Evolutionary conservation across 2,329 filamentous ascomycete genomes (phyloP), one percentile per base, ranked within the genome.

Genomic region (Samsoniella hepiali): DNA sequence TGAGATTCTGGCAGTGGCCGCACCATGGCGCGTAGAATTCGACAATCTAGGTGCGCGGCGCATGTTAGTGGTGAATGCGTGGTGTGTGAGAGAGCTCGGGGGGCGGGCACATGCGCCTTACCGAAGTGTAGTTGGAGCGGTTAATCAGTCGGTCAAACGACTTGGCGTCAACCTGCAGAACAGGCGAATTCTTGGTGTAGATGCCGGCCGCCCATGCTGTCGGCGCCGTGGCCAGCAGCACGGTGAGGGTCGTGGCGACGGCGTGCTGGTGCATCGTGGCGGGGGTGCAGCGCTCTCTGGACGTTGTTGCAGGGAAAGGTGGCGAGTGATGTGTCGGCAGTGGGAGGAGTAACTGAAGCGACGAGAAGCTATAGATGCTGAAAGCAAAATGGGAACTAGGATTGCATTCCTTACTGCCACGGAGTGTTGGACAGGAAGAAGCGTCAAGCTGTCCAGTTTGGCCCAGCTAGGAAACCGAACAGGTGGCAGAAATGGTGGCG

Each of bases 21-120:
- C 95, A 98, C 94, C 94, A 98, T 31, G 94, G 94, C 9, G 94
- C 94, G 73, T 97, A 98, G 83, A 98, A 98, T 78, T 93, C 91
- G 74, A 87, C 78, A 53, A 87, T 83, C 83, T 88, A 68, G 22
- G 50, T 40, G 15, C 10, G n/a, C 7, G 53, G 29, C 50, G 15
- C 38, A 40, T 58, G 54, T 63, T 63, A 58, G 54, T 62, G 40
- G 36, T 32, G 29, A 5, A 22, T 22, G 22, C 22, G 34, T 9
- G 6, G 8, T 5, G 10, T 15, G 38, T 22, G 29, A 4, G 2
- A 6, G 32, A 10, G 45, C 3, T 27, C 15, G n/a, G 31, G 11
- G 45, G 8, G 27, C 32, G 9, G 11, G 56, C 17, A 17, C 32
- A 15, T 36, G 2, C 11, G 38, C 74, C 88, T 75, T 84, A 97